Evolutionary conservation across 2,329 filamentous ascomycete species (phyloP).

Genomic region (Talaromyces islandicus): DNA sequence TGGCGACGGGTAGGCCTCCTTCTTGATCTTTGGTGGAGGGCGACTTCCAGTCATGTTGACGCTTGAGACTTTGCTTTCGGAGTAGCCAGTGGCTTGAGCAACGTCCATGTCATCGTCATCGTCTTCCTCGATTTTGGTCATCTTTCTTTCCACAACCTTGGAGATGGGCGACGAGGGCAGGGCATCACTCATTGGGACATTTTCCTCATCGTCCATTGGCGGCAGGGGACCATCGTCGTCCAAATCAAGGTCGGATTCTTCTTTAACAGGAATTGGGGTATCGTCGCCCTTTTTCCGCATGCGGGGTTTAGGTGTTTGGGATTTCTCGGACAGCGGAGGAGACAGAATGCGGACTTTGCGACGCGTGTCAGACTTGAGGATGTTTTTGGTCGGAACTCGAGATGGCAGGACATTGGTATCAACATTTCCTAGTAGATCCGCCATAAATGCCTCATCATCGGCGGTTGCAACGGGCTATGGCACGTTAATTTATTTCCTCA

Average conservation of each 20-base stretch:
- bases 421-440: conserved; percentile 77
- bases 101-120: conserved; percentile 74
- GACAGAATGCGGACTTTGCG: conserved; percentile 77
- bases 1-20: conserved; percentile 63
- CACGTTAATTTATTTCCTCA: not conserved
- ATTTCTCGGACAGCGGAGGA: conserved; percentile 56
- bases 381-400: conserved; percentile 51
- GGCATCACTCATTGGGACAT: conserved; percentile 72
- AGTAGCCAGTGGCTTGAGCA: conserved; percentile 63
- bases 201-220: conserved; percentile 55
- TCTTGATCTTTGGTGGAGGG: conserved; percentile 65
- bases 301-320: conserved; percentile 45
- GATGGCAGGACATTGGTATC: conserved; percentile 65
- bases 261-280: conserved; percentile 42
- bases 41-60: conserved; percentile 82
- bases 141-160: conserved; percentile 71
- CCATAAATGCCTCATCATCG: conserved; percentile 84
- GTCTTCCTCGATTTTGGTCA: conserved; percentile 66
- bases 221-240: conserved; percentile 51
- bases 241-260: conserved; percentile 25
- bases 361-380: conserved; percentile 67
- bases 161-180: conserved; percentile 80
- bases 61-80: conserved; percentile 58
- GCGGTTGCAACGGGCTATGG: conserved; percentile 67
- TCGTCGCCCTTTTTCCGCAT: conserved; percentile 39